phyloP scores from a whole-genome alignment of 73 alveolate genomes.

The Tetrahymena elliotti region DNA sequence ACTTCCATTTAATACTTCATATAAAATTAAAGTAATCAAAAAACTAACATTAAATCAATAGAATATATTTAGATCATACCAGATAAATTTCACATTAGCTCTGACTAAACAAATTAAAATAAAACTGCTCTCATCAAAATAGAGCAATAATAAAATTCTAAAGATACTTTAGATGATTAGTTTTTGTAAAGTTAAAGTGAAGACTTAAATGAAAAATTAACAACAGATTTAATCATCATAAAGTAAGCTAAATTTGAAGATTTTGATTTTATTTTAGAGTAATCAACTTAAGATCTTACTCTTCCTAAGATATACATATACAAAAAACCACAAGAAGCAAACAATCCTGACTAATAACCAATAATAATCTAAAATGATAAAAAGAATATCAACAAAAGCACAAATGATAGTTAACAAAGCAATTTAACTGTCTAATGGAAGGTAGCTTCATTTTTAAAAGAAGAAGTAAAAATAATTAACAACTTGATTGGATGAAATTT shows the following conservation, averaged over 20 bases:
- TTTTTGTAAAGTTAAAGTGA: background rate
- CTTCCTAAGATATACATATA: background rate
- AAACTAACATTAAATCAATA: background rate
- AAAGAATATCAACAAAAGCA: background rate
- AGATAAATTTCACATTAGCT: background rate
- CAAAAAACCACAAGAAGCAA: background rate
- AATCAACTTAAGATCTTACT: background rate
- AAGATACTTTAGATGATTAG: background rate
- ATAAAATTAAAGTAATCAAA: background rate
- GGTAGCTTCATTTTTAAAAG: background rate
- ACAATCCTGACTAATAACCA: background rate
- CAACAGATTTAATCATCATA: background rate
- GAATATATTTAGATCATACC: background rate
- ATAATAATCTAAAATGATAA: background rate
- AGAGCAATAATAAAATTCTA: background rate
- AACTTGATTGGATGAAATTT: background rate
- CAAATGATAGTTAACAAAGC: background rate
- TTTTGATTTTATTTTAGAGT: background rate
- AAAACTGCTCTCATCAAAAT: background rate
- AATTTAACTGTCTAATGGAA: background rate
- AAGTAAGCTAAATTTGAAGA: background rate
- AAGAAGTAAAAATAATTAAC: background rate
- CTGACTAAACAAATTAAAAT: background rate
- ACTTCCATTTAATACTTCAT: background rate
- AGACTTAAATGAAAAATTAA: background rate